Base-by-base conservation (phyloP, 148 eudicot genomes). In the Cornus kousa region DNA sequence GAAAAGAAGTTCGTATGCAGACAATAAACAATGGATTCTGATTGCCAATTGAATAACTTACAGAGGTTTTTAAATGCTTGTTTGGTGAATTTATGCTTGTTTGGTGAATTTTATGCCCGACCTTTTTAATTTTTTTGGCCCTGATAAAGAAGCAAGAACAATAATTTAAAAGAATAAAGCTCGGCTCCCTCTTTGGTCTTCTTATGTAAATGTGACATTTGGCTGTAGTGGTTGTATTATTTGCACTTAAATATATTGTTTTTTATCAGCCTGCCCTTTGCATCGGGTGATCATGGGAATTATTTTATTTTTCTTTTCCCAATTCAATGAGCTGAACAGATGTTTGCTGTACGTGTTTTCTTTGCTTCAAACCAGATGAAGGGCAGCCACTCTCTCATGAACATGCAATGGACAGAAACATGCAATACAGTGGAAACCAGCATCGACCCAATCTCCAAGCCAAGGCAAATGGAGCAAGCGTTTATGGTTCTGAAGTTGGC, bases 331-430 rank as follows among this genome's bases (percentile, higher is more conserved):
- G 4, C 9, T 43, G 28, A 28, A 28, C 28, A 28, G 28, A 28
- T 28, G 28, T 28, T 43, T 43, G 59, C 19, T 53, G 59, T 11
- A 53, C 2, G 14, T 11, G 19, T 53, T 12, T 53, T 53, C 19
- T 53, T 3, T 53, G 59, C 59, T 53, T 53, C 59, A 53, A 53
- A 53, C 59, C 59, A 78, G 89, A 80, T 79, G 89, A 80, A 39
- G 86, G 82, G 46, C 85, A 68, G 17, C 82, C 73, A 50, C 78
- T 23, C 67, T 48, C 53, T 39, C 81, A 31, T 57, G 80, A 83
- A 8, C 76, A 69, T 8, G 53, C 77, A n/a, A 14, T 60, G 46
- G 82, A 78, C 7, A 31, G 77, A 24, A 68, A 76, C n/a, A 24
- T 24, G 32, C 59, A 12, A 14, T 40, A 71, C 60, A 71, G 57